These are phyloP conservation scores for Naegleria fowleri DNA, from an alignment of 208 protist genomes.

Conservation along the genomic window DNA sequence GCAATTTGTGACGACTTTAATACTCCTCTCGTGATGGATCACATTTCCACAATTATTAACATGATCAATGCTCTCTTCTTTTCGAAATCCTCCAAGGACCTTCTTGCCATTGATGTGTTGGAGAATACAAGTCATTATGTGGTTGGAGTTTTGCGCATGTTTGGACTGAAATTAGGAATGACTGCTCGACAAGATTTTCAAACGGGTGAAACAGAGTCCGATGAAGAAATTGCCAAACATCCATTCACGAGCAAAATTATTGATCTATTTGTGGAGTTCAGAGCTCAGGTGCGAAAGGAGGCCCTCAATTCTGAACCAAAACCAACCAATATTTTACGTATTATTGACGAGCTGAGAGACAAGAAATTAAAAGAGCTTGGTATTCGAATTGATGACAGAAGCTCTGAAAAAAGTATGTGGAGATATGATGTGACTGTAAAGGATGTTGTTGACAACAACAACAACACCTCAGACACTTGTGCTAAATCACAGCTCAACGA, in stretches of 20 bases:
- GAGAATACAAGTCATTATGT: constrained; percentile 69
- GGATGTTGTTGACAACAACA: neutral
- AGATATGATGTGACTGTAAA: neutral
- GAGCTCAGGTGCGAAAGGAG: neutral
- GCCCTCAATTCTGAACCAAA: constrained; percentile 28
- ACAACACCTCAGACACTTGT: too few species aligned
- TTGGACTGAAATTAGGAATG: constrained; percentile 51
- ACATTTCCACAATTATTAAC: constrained; percentile 64
- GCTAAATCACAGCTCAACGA: neutral
- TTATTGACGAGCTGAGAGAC: constrained; percentile 48
- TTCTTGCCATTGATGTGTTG: constrained; percentile 61
- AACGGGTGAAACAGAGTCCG: neutral
- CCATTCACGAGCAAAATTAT: neutral
- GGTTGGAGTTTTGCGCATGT: constrained; percentile 78
- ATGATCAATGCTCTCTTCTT: constrained; percentile 71
- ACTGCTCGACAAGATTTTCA: constrained; percentile 39
- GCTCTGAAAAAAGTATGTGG: neutral
- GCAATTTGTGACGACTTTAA: constrained; percentile 77
- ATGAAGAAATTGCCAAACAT: neutral
- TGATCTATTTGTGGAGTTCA: neutral
- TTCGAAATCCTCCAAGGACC: neutral
- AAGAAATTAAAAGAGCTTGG: constrained; percentile 49
- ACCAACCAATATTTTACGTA: constrained; percentile 28
- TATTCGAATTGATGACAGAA: constrained; percentile 51
- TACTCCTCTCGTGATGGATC: constrained; percentile 67